Evolutionary conservation across 495 filamentous ascomycete genomes (phyloP).

Genomic region (Articulospora tetracladia): DNA sequence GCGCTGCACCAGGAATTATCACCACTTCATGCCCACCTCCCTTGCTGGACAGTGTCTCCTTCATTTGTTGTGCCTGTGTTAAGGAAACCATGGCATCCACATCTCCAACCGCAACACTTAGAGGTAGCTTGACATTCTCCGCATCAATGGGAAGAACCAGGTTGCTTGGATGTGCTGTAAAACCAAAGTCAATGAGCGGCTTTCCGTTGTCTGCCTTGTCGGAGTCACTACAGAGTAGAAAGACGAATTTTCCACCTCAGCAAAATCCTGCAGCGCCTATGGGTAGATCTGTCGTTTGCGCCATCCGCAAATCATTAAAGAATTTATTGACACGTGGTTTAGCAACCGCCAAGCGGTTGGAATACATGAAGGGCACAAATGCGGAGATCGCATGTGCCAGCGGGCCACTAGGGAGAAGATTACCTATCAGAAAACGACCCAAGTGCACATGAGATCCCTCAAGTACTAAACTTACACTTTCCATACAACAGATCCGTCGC

Average conservation of each 20-base stretch:
- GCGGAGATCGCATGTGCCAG: not conserved
- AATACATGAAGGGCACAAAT: not conserved
- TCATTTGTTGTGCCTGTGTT: constrained; percentile 35
- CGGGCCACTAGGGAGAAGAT: not conserved
- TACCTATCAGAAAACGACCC: no score
- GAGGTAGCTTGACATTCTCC: constrained; percentile 45
- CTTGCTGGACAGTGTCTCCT: constrained; percentile 40
- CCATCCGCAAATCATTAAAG: constrained; percentile 39
- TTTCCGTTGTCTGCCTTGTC: not conserved
- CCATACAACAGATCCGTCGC: not conserved
- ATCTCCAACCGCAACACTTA: constrained; percentile 53
- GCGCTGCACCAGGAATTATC: constrained; percentile 53
- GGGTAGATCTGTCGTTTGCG: constrained; percentile 20
- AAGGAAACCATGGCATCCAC: constrained; percentile 41
- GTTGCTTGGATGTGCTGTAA: constrained; percentile 51
- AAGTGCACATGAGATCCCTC: no score
- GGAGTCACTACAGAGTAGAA: not conserved
- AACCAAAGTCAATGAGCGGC: constrained; percentile 46
- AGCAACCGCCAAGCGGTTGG: constrained; percentile 26
- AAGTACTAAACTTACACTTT: not conserved
- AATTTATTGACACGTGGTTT: constrained; percentile 44
- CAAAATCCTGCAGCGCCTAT: constrained; percentile 55
- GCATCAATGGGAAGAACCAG: constrained; percentile 52
- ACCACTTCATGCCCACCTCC: constrained; percentile 45
- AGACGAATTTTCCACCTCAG: constrained; percentile 36